Evolutionary conservation across 2,329 filamentous ascomycete species (phyloP).

Genomic region (Calonectria hongkongensis): DNA sequence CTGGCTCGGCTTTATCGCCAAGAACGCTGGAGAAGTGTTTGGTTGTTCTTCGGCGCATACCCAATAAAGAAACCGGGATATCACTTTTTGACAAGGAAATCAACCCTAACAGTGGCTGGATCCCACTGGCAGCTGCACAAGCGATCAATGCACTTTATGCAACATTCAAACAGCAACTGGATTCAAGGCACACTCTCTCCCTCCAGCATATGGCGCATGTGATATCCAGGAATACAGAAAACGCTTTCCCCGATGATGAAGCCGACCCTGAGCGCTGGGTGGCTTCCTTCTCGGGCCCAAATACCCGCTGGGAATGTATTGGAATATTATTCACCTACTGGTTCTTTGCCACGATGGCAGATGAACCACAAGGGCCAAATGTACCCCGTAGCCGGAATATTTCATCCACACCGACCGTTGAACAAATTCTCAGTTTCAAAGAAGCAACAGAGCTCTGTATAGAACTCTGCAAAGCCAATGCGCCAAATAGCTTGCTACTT

Average conservation of each 20-base stretch:
- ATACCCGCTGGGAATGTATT: constrained; percentile 10
- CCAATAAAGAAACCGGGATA: not conserved
- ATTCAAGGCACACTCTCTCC: not conserved
- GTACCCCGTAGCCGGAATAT: not conserved
- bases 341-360: not conserved
- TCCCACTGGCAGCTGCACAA: not conserved
- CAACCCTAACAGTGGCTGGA: not conserved
- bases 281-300: not conserved
- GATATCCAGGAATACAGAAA: constrained; percentile 4
- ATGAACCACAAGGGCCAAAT: not conserved
- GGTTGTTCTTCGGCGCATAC: not conserved
- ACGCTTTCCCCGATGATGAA: not conserved
- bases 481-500: not conserved
- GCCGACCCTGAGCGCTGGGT: not conserved
- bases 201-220: constrained; percentile 5
- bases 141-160: not conserved
- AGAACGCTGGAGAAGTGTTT: constrained; percentile 10
- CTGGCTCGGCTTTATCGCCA: not conserved
- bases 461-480: not conserved
- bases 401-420: not conserved
- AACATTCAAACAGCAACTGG: not conserved
- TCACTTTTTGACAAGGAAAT: not conserved
- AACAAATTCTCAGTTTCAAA: not conserved
- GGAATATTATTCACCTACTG: not conserved
- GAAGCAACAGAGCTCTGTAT: constrained; percentile 3